Percentiles rank a stretch among this genome's conserved stretches.
Conservation (phyloP, 2,329 filamentous ascomycete species). For the Colletotrichum sp. region DNA sequence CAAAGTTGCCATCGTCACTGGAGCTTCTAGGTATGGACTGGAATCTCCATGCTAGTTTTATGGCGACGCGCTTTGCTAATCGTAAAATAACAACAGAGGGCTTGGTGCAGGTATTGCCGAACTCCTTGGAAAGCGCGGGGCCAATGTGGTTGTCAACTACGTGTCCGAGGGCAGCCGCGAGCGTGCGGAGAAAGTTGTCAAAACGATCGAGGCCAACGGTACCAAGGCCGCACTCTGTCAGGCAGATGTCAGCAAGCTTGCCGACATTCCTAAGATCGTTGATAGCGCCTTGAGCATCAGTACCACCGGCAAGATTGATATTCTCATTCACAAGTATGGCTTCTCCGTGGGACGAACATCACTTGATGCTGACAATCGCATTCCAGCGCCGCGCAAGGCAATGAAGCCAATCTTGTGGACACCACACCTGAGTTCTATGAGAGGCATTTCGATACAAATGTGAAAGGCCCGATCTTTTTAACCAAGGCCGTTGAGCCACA, state of each 20-base stretch:
- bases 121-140: constrained; percentile 65
- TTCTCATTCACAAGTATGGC: constrained; percentile 27
- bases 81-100: neutral
- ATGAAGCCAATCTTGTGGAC: neutral
- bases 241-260: constrained; percentile 22
- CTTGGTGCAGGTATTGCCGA: constrained; percentile 69
- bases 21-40: constrained; percentile 16
- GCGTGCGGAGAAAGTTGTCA: constrained; percentile 21
- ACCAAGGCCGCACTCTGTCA: constrained; percentile 19
- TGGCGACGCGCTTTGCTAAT: neutral
- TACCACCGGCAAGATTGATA: constrained; percentile 28
- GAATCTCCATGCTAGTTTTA: neutral
- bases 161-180: constrained; percentile 18
- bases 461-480: constrained; percentile 29
- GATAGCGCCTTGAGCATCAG: constrained; percentile 23
- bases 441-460: constrained; percentile 1
- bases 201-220: constrained; percentile 20
- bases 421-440: neutral
- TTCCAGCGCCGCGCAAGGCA: neutral
- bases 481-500: constrained; percentile 33
- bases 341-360: neutral
- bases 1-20: constrained; percentile 19
- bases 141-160: constrained; percentile 28
- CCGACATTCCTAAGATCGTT: constrained; percentile 24
- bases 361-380: neutral